A percentile compares a stretch with the other conserved stretches of the same genome.
phyloP scores from a whole-genome alignment of 2,329 filamentous ascomycete species.

The Dothideomycetes sp. region DNA sequence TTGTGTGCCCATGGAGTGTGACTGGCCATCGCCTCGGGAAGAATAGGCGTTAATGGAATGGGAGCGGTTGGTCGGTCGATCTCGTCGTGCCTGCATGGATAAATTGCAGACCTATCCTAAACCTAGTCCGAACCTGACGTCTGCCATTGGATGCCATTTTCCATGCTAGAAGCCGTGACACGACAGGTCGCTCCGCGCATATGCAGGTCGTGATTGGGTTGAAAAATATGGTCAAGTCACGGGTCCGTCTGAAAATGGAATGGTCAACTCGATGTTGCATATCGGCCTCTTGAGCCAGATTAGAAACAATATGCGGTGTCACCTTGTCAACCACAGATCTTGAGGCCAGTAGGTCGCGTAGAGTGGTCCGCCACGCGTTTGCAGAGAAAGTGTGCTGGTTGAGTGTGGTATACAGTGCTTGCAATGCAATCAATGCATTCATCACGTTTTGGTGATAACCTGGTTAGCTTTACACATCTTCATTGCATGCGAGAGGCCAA shows the following conservation, averaged over 20 bases:
- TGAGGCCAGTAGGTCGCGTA: background rate
- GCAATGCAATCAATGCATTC: constrained; percentile 9
- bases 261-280: background rate
- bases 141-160: constrained; percentile 10
- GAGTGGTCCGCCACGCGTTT: constrained; percentile 1
- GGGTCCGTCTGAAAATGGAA: background rate
- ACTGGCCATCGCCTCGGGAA: constrained; percentile 7
- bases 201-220: constrained; percentile 7
- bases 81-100: constrained; percentile 9
- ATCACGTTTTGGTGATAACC: constrained; percentile 6
- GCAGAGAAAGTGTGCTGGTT: constrained; percentile 4
- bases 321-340: background rate
- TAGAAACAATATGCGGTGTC: constrained; percentile 3
- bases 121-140: background rate
- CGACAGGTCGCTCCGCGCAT: background rate
- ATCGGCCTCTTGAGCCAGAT: constrained; percentile 3
- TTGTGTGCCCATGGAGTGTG: constrained; percentile 7
- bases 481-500: no score
- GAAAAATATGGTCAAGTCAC: constrained; percentile 3
- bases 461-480: constrained; percentile 10
- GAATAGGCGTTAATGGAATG: constrained; percentile 9
- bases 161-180: background rate
- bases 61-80: constrained; percentile 7
- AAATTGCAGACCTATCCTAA: constrained; percentile 8
- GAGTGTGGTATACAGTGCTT: background rate